These are phyloP conservation scores for Fusarium palustre DNA, from an alignment of 2,329 filamentous ascomycete species.

Conservation along the genomic window DNA sequence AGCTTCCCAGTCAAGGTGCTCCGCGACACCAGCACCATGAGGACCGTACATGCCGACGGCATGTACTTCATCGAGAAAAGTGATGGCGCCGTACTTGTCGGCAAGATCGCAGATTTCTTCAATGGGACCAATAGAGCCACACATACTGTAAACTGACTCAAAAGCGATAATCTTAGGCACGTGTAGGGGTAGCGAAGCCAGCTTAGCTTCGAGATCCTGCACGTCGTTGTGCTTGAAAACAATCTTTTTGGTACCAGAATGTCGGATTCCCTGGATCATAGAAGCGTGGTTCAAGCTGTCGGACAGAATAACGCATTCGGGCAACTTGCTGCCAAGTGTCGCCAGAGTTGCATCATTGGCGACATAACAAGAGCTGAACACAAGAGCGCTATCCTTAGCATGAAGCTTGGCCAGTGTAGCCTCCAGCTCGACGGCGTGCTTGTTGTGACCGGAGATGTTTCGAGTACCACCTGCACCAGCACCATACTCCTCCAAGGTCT, in stretches of 20 bases:
- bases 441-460: constrained; percentile 98
- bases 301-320: constrained; percentile 96
- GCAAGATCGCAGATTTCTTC: constrained; percentile 95
- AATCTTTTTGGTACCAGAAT: constrained; percentile 96
- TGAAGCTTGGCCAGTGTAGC: constrained; percentile 86
- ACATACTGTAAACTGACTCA: constrained; percentile 99
- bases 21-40: constrained; percentile 92
- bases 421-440: constrained; percentile 90
- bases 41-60: constrained; percentile 99
- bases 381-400: constrained; percentile 89
- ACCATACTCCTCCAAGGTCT: constrained; percentile 93
- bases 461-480: constrained; percentile 94
- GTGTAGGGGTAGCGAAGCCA: constrained; percentile 85
- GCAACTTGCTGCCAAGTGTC: constrained; percentile 95
- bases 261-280: constrained; percentile 99
- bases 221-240: constrained; percentile 99
- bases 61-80: constrained; percentile 98
- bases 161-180: constrained; percentile 98
- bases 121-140: constrained; percentile 95
- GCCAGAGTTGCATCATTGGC: constrained; percentile 97
- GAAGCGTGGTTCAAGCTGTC: constrained; percentile 98
- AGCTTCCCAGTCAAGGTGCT: constrained; percentile 94
- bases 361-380: constrained; percentile 98
- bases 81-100: constrained; percentile 97
- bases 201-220: constrained; percentile 90